A percentile compares a stretch with the other conserved stretches of the same genome.
Conservation (phyloP, 768 basidiomycete species). For the Lactarius akahatsu region DNA sequence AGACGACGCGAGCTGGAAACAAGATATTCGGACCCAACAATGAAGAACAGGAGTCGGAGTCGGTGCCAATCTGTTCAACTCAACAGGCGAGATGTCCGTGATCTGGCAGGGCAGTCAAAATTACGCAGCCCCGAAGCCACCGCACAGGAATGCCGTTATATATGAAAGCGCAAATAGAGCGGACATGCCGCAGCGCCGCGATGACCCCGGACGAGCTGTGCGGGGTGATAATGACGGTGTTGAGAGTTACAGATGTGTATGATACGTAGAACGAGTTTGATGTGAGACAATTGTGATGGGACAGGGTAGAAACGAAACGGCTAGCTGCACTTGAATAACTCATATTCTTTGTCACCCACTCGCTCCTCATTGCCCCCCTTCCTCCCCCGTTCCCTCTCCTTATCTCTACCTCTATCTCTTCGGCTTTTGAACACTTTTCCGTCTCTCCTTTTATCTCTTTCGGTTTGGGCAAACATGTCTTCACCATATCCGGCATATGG, state of each 20-base stretch:
- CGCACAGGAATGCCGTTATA: not conserved
- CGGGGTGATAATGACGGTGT: not conserved
- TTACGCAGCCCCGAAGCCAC: no score
- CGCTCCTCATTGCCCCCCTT: not conserved
- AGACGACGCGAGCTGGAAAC: not conserved
- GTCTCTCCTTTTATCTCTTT: not conserved
- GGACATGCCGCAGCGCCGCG: not conserved
- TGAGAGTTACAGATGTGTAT: not conserved
- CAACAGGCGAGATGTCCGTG: no score
- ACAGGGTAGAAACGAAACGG: not conserved
- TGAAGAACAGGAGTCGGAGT: not conserved
- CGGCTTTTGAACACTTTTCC: not conserved
- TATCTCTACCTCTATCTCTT: not conserved
- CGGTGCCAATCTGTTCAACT: no score
- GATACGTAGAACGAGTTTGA: not conserved
- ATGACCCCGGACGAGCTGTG: not conserved
- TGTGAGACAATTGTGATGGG: not conserved
- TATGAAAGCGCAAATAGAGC: not conserved
- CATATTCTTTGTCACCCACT: not conserved
- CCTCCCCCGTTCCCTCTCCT: not conserved
- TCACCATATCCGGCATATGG: constrained; percentile 31
- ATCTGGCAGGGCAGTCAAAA: no score
- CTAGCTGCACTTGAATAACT: not conserved
- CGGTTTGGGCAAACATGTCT: constrained; percentile 16
- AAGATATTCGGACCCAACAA: not conserved